Evolutionary conservation across 2,329 filamentous ascomycete genomes (phyloP).

Genomic region (Sclerotinia subarctica): DNA sequence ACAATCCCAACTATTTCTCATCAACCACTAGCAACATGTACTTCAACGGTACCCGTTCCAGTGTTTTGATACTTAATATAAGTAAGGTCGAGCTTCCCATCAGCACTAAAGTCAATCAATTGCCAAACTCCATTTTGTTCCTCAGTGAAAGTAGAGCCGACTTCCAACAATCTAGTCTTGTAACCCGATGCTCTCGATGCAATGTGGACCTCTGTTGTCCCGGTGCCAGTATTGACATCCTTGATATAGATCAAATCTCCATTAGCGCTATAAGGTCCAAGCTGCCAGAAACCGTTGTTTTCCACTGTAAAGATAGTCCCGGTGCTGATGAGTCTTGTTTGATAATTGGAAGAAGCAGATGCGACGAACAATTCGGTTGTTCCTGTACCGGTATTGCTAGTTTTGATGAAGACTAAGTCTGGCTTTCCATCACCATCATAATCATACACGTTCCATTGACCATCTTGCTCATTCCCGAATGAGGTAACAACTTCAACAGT

Average conservation of each 20-base stretch:
- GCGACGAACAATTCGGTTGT: conserved; percentile 16
- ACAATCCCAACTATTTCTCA: background rate
- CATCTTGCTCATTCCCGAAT: conserved; percentile 19
- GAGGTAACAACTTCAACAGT: conserved; percentile 17
- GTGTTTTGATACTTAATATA: conserved; percentile 22
- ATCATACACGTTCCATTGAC: conserved; percentile 19
- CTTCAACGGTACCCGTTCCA: conserved; percentile 15
- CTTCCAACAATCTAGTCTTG: conserved; percentile 8
- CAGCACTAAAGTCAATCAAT: conserved; percentile 17
- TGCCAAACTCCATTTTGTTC: conserved; percentile 17
- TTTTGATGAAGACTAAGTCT: conserved; percentile 21
- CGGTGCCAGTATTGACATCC: conserved; percentile 8
- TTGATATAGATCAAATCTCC: conserved; percentile 20
- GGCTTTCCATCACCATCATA: conserved; percentile 16
- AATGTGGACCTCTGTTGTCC: conserved; percentile 13
- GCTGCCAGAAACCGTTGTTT: conserved; percentile 17
- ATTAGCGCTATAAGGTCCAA: background rate
- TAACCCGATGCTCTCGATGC: conserved; percentile 8
- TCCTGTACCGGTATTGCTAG: conserved; percentile 12
- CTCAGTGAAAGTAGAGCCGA: conserved; percentile 10
- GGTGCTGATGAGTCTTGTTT: background rate
- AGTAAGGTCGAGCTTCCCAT: conserved; percentile 19
- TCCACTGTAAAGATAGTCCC: conserved; percentile 8
- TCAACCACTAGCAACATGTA: conserved; percentile 21
- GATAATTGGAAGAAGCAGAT: conserved; percentile 12